These are phyloP conservation scores for Scutellaria baicalensis DNA, from an alignment of 257 asterid genomes.

Conservation along the genomic window DNA sequence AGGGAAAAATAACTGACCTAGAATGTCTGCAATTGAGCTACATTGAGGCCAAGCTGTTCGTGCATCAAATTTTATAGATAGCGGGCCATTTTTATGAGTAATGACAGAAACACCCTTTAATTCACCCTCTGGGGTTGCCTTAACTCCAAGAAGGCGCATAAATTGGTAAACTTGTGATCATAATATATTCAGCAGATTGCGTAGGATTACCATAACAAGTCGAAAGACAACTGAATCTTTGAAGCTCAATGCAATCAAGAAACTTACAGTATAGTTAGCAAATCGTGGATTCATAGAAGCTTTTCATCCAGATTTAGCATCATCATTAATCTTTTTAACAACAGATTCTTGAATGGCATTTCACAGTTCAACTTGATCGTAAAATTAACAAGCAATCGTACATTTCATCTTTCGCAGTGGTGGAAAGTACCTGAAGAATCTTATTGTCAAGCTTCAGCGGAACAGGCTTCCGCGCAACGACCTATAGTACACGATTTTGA, in stretches of 20 bases:
- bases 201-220: constrained; percentile 54
- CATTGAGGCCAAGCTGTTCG: constrained; percentile 87
- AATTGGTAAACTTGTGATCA: constrained; percentile 65
- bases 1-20: constrained; percentile 50
- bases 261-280: too few relatives aligned
- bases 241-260: too few relatives aligned
- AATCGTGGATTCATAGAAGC: too few relatives aligned
- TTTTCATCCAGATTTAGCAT: too few relatives aligned
- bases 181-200: background rate
- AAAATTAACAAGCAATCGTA: background rate
- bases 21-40: constrained; percentile 57
- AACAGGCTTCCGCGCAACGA: constrained; percentile 31
- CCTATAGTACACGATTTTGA: constrained; percentile 31
- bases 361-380: too few relatives aligned
- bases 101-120: constrained; percentile 42
- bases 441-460: constrained; percentile 28
- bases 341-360: too few relatives aligned
- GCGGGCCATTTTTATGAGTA: constrained; percentile 38
- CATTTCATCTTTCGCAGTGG: background rate
- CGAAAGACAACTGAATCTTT: too few relatives aligned
- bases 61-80: constrained; percentile 74
- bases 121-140: constrained; percentile 43
- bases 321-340: too few relatives aligned
- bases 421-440: constrained; percentile 57
- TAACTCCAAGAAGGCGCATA: constrained; percentile 83